These are phyloP conservation scores for Xylariales sp. DNA, from an alignment of 2,329 filamentous ascomycete genomes.

Conservation along the genomic window DNA sequence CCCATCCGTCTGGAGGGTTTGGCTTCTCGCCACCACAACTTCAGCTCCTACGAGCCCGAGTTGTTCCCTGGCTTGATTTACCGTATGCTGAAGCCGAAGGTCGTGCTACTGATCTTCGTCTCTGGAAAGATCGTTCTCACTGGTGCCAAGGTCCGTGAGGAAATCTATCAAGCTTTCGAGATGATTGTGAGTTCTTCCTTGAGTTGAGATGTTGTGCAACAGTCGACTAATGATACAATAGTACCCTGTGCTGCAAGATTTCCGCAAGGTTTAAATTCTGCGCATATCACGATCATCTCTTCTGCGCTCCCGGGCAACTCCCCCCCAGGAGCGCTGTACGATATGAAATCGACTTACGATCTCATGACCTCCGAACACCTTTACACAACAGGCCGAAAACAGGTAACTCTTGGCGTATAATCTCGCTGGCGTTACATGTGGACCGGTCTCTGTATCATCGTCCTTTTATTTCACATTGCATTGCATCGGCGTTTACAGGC, in stretches of 20 bases:
- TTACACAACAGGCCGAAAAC: too few relatives aligned
- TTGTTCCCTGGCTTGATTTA: constrained; percentile 99
- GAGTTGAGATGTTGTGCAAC: too few relatives aligned
- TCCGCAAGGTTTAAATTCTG: constrained; percentile 49
- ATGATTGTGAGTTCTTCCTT: too few relatives aligned
- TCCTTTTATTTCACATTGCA: constrained; percentile 36
- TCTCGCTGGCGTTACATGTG: too few relatives aligned
- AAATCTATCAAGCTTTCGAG: constrained; percentile 96
- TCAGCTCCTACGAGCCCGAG: constrained; percentile 98
- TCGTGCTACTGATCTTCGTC: constrained; percentile 95
- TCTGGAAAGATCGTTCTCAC: constrained; percentile 98
- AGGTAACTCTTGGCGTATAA: too few relatives aligned
- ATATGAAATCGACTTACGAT: constrained; percentile 19
- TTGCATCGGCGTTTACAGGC: constrained; percentile 53
- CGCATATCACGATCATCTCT: constrained; percentile 10
- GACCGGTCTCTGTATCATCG: constrained; percentile 10
- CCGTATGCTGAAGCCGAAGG: constrained; percentile 99
- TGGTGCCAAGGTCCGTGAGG: constrained; percentile 94
- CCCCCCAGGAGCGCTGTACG: constrained; percentile 15
- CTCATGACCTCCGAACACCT: constrained; percentile 17
- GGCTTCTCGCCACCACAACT: constrained; percentile 96
- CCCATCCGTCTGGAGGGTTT: constrained; percentile 95
- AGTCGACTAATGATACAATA: too few relatives aligned
- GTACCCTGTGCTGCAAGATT: constrained; percentile 84
- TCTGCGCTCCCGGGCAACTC: constrained; percentile 6